Conservation (phyloP, 306 rosid genomes). For the Vigna angularis region DNA sequence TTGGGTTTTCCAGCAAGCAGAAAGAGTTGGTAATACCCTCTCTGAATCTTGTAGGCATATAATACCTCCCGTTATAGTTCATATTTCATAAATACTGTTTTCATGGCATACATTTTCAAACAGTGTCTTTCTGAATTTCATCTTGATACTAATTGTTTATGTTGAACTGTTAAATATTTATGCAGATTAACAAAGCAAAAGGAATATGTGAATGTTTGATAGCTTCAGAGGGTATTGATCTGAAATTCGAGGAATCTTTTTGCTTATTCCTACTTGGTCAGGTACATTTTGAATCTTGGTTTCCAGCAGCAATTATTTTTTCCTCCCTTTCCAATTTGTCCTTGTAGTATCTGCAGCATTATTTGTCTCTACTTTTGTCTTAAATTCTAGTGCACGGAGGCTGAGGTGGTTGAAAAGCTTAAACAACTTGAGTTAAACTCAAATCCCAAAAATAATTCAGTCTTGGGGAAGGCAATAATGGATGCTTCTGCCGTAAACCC, state of each 20-base stretch:
- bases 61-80: constrained; percentile 24
- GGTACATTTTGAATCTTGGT: constrained; percentile 56
- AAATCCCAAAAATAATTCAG: constrained; percentile 62
- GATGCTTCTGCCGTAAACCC: constrained; percentile 64
- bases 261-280: constrained; percentile 85
- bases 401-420: constrained; percentile 77
- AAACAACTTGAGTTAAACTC: constrained; percentile 72
- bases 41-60: constrained; percentile 45
- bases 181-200: constrained; percentile 82
- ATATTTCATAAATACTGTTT: constrained; percentile 4
- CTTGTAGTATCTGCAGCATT: constrained; percentile 18
- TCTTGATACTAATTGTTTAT: constrained; percentile 27
- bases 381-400: constrained; percentile 76
- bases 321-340: constrained; percentile 16
- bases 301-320: constrained; percentile 43
- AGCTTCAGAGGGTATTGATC: constrained; percentile 81
- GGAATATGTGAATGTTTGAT: constrained; percentile 82
- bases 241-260: constrained; percentile 88
- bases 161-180: constrained; percentile 18
- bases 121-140: constrained; percentile 27
- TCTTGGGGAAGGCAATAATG: constrained; percentile 72
- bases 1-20: constrained; percentile 89
- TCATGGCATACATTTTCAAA: constrained; percentile 23
- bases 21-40: constrained; percentile 72
- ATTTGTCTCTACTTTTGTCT: constrained; percentile 38